Conservation (phyloP, 2,329 filamentous ascomycete genomes). For the Neopestalotiopsis rosae region DNA sequence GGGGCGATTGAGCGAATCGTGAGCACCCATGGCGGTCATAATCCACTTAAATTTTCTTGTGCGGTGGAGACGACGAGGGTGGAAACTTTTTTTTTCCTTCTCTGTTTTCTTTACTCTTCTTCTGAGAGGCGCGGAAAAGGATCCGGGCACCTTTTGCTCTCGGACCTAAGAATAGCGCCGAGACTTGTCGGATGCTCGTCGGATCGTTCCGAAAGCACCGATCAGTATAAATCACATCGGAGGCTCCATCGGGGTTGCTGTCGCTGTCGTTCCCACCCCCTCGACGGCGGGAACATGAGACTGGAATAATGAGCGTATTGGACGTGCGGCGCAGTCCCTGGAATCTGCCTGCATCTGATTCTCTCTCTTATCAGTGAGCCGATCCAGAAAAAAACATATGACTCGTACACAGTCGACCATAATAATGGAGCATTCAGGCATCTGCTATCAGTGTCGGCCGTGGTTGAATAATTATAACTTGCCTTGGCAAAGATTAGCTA, state of each 20-base stretch:
- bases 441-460: not conserved
- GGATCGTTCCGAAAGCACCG: not conserved
- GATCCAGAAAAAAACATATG: not conserved
- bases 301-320: not conserved
- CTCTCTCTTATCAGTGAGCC: not conserved
- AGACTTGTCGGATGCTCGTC: not conserved
- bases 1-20: not conserved
- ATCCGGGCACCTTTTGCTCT: not conserved
- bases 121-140: not conserved
- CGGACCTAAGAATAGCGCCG: not conserved
- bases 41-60: constrained; percentile 4
- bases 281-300: not conserved
- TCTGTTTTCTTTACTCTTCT: too few relatives aligned
- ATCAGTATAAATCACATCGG: not conserved
- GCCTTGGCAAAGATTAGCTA: not conserved
- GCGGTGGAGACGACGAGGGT: constrained; percentile 6
- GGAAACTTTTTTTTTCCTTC: not conserved
- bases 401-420: not conserved
- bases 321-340: not conserved
- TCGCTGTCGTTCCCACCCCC: not conserved
- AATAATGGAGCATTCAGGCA: constrained; percentile 5
- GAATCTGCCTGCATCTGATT: not conserved
- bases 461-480: not conserved
- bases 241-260: not conserved
- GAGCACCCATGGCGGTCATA: not conserved